Evolutionary conservation across 2,329 filamentous ascomycete species (phyloP), one percentile per base, ranked within the genome.

Genomic region (Phialemoniopsis sp.): DNA sequence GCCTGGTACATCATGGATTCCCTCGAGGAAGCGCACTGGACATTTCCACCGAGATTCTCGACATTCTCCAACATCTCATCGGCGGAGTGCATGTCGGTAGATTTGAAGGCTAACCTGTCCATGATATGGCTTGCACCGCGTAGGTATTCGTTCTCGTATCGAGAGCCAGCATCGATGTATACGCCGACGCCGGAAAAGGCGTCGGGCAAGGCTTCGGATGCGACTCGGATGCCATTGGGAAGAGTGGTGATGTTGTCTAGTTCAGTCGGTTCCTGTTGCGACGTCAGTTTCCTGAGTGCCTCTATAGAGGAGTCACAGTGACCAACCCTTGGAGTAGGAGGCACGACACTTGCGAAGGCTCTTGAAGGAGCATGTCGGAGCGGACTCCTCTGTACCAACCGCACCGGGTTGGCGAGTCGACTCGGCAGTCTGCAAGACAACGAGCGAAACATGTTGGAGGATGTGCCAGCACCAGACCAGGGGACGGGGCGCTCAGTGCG

Each of bases 1-100:
- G 89, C 88, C 64, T 98, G 93, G 70, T 98, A 98, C 93, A 98
- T 98, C 67, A 98, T 79, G 41, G 89, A 89, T 66, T 98, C 93
- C 48, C 93, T 78, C 3, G 89, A 95, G 2, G 90, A 96, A 10
- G 91, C 90, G 66, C 93, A 98, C 66, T 97, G 90, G 43, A 98
- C 91, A 60, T 96, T 96, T 26, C 93, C 93, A 29, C 93, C 93
- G 4, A 98, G 72, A 0, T 82, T 84, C 64, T 97, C 93, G 28
- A 96, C 76, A 28, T 82, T 74, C 62, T 95, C 89, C 15, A 95
- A 71, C 82, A 97, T 93, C 51, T 89, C 73, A 63, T 96, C 90
- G 40, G 82, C 80, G 0, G 79, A 79, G 44, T 82, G 81, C 29
- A 71, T 69, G 28, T 76, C 76, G 0, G 93, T 97, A 5, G 81